Conservation (phyloP, 371 early-diverging fungal species). For the Apophysomyces sp. region DNA sequence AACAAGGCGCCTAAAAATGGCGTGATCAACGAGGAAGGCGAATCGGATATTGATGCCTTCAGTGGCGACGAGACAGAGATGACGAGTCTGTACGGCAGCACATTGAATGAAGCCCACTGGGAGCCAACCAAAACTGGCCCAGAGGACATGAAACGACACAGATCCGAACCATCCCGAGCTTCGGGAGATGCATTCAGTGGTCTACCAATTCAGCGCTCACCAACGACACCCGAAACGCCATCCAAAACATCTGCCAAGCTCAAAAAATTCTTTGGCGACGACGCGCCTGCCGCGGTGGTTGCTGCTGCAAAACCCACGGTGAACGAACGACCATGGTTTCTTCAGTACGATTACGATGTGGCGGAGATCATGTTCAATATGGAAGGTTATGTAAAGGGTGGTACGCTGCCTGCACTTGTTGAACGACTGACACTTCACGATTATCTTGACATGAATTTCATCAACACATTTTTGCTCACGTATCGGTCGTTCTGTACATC, state of each 20-base stretch:
- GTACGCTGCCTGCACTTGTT: constrained; percentile 82
- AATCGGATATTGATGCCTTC: background rate
- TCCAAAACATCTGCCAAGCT: constrained; percentile 37
- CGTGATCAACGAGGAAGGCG: constrained; percentile 10
- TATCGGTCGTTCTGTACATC: constrained; percentile 88
- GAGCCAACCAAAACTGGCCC: constrained; percentile 7
- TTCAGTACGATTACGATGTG: constrained; percentile 40
- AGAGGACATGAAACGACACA: background rate
- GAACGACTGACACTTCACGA: constrained; percentile 90
- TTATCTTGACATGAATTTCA: constrained; percentile 72
- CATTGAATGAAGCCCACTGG: background rate
- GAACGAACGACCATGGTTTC: constrained; percentile 24
- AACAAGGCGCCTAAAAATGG: background rate
- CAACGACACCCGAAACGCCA: constrained; percentile 1
- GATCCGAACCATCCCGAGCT: constrained; percentile 1
- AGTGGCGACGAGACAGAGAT: background rate
- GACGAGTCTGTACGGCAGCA: background rate
- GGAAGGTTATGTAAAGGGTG: constrained; percentile 87
- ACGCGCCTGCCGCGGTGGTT: constrained; percentile 30
- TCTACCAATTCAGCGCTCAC: background rate
- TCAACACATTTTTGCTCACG: constrained; percentile 83
- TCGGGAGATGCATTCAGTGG: background rate
- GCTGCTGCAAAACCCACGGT: constrained; percentile 16
- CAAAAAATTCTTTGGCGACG: constrained; percentile 68
- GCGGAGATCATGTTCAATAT: constrained; percentile 77